Conservation (phyloP, 2,329 filamentous ascomycete genomes). For the Penicillium sp. region DNA sequence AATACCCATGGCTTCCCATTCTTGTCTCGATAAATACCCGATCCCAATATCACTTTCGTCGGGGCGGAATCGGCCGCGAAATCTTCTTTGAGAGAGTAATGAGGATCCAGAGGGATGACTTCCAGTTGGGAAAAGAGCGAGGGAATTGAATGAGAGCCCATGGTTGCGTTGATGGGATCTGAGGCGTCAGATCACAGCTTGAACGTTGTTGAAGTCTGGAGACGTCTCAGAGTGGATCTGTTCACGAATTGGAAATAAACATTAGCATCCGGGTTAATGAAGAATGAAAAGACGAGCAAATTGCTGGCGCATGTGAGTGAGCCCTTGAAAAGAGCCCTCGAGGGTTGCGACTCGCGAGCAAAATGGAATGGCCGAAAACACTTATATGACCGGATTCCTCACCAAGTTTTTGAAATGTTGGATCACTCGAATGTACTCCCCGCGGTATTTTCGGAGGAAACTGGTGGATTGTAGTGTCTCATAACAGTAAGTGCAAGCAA, state of each 20-base stretch:
- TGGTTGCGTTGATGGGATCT: neutral
- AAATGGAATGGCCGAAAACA: neutral
- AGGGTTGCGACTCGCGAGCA: too few relatives aligned
- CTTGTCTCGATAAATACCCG: conserved; percentile 6
- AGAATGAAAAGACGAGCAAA: too few relatives aligned
- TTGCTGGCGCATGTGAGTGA: too few relatives aligned
- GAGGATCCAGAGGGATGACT: conserved; percentile 2
- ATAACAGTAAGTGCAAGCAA: too few relatives aligned
- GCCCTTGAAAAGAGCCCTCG: too few relatives aligned
- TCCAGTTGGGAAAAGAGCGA: neutral
- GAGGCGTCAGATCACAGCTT: neutral
- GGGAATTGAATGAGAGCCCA: neutral
- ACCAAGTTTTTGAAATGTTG: neutral
- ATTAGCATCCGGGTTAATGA: too few relatives aligned
- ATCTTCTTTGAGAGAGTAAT: conserved; percentile 9
- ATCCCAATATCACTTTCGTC: conserved; percentile 6
- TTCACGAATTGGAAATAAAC: too few relatives aligned
- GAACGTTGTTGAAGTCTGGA: too few relatives aligned
- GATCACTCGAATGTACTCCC: neutral
- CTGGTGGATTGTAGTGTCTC: neutral
- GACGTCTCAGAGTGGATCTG: too few relatives aligned
- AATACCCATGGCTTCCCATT: conserved; percentile 4
- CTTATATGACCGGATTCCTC: neutral
- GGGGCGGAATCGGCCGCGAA: neutral
- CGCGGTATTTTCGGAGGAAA: neutral